Evolutionary conservation across 208 protist genomes (phyloP).

Genomic region (Acanthamoeba sp.): DNA sequence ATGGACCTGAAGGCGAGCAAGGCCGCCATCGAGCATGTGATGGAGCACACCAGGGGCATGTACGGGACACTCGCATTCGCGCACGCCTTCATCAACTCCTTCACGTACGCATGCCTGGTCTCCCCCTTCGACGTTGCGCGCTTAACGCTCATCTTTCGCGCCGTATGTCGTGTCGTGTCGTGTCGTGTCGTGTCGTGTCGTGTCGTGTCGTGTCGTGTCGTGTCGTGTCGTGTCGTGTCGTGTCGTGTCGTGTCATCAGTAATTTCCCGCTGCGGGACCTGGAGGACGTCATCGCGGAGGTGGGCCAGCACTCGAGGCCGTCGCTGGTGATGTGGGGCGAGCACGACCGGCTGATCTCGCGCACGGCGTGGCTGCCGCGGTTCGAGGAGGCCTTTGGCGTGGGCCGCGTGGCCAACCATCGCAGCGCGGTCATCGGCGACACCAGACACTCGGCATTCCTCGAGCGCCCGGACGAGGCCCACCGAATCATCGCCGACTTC

Average conservation of each 20-base stretch:
- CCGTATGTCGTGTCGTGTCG: too few relatives aligned
- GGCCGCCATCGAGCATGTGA: not conserved
- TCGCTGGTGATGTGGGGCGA: constrained; percentile 29
- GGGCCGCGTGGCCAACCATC: not conserved
- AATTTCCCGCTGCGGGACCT: not conserved
- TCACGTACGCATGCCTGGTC: not conserved
- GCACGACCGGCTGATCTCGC: constrained; percentile 8
- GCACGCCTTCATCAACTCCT: constrained; percentile 21
- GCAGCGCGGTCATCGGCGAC: not conserved
- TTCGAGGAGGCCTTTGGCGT: constrained; percentile 47
- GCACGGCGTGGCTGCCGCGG: not conserved
- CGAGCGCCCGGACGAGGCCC: not conserved
- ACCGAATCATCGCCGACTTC: constrained; percentile 18
- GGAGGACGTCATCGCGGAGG: not conserved
- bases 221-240: not conserved
- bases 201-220: too few relatives aligned
- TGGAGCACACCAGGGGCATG: constrained; percentile 26
- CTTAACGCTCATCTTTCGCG: too few relatives aligned
- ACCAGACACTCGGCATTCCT: constrained; percentile 47
- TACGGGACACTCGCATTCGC: not conserved
- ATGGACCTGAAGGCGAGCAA: constrained; percentile 4
- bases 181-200: too few relatives aligned
- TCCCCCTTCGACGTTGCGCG: too few relatives aligned
- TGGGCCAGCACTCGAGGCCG: not conserved
- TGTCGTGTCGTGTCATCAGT: not conserved